Percentiles rank a stretch among this genome's conserved stretches.
Evolutionary conservation across 2,329 filamentous ascomycete genomes (phyloP).

Genomic region (Pseudogymnoascus sp.): DNA sequence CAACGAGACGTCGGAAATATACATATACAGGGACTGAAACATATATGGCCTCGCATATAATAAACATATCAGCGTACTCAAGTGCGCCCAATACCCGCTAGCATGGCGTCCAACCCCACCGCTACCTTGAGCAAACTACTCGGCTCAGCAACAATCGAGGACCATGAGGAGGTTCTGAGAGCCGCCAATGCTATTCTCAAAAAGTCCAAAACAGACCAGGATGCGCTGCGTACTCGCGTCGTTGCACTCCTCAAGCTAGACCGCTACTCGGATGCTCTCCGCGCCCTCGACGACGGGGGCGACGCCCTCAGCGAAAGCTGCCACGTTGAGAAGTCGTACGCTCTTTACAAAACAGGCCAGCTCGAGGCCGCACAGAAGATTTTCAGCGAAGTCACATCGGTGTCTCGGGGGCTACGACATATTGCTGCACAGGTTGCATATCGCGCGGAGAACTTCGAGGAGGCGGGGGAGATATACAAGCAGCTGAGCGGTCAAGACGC

Average conservation of each 20-base stretch:
- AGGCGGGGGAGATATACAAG: slow-evolving; percentile 56
- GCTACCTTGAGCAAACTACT: slow-evolving; percentile 32
- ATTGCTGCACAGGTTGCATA: slow-evolving; percentile 63
- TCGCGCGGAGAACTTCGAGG: slow-evolving; percentile 62
- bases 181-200: slow-evolving; percentile 54
- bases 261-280: slow-evolving; percentile 69
- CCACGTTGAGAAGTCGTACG: slow-evolving; percentile 65
- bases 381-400: slow-evolving; percentile 18
- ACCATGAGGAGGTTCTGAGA: slow-evolving; percentile 66
- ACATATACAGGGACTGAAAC: not conserved
- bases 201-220: slow-evolving; percentile 46
- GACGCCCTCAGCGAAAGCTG: slow-evolving; percentile 52
- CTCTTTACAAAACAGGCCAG: slow-evolving; percentile 71
- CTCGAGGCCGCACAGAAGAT: slow-evolving; percentile 52
- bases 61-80: not conserved
- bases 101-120: slow-evolving; percentile 26
- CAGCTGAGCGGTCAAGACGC: slow-evolving; percentile 42
- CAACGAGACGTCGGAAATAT: not conserved
- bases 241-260: slow-evolving; percentile 75
- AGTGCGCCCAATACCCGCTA: slow-evolving; percentile 5
- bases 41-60: slow-evolving; percentile 6
- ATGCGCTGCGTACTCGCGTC: slow-evolving; percentile 60
- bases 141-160: slow-evolving; percentile 48
- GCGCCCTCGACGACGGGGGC: slow-evolving; percentile 56
- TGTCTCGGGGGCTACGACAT: slow-evolving; percentile 32